phyloP scores from a whole-genome alignment of 75 land plant species.

The Cryptomeria japonica region DNA sequence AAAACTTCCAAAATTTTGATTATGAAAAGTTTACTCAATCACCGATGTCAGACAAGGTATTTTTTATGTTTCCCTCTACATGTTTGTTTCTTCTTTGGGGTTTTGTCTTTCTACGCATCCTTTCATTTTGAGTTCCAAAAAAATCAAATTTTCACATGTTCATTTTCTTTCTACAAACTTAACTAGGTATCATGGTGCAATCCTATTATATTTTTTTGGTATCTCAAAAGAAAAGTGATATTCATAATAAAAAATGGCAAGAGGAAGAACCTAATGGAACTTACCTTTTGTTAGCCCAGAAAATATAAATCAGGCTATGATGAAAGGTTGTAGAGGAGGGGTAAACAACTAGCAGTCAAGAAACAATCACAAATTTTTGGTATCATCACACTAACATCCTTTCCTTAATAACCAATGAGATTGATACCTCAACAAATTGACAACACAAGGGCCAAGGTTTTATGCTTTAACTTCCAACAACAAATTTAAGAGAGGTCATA shows the following conservation, averaged over 20 bases:
- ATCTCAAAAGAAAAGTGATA: too few relatives aligned
- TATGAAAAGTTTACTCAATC: constrained; percentile 88
- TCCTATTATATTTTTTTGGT: not conserved
- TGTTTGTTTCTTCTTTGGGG: not conserved
- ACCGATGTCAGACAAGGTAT: constrained; percentile 76
- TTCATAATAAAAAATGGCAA: not conserved
- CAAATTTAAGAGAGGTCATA: too few relatives aligned
- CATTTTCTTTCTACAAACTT: not conserved
- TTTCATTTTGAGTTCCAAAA: not conserved
- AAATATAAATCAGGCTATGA: too few relatives aligned
- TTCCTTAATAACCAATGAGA: too few relatives aligned
- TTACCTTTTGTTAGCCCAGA: not conserved
- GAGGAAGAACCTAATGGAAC: not conserved
- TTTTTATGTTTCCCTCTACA: not conserved
- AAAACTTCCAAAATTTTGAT: constrained; percentile 61
- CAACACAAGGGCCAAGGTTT: too few relatives aligned
- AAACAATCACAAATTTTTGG: too few relatives aligned
- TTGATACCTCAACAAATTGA: too few relatives aligned
- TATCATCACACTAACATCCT: too few relatives aligned
- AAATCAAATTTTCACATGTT: not conserved
- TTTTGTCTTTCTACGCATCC: not conserved
- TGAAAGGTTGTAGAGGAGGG: too few relatives aligned
- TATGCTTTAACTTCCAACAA: too few relatives aligned
- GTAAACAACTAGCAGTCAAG: too few relatives aligned
- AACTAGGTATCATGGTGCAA: not conserved